phyloP scores from a whole-genome alignment of 106 monocot genomes.

The Dactylorhiza incarnata region DNA sequence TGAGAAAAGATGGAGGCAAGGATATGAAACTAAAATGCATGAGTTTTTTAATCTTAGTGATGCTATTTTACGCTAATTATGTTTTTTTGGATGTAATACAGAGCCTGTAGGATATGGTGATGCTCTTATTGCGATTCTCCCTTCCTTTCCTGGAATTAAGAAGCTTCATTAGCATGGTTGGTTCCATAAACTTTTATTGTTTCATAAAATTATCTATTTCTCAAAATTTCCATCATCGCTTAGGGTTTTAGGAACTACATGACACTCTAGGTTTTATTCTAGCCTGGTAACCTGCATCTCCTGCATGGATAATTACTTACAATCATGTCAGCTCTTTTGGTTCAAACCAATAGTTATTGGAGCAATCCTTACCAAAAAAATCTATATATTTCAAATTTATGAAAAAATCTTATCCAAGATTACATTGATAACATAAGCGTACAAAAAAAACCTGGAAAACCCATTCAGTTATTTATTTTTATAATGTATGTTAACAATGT shows the following conservation, averaged over 20 bases:
- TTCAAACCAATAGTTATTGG: too few relatives aligned
- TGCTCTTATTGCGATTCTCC: slow-evolving; percentile 63
- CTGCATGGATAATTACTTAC: background rate
- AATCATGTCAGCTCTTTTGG: too few relatives aligned
- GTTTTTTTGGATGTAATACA: slow-evolving; percentile 11
- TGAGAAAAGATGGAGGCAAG: slow-evolving; percentile 60
- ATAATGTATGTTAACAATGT: too few relatives aligned
- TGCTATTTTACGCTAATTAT: background rate
- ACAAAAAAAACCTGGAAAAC: too few relatives aligned
- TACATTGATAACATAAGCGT: too few relatives aligned
- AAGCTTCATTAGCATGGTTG: slow-evolving; percentile 38
- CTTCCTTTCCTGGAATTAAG: slow-evolving; percentile 72
- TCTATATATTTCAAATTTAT: too few relatives aligned
- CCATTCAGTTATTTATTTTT: too few relatives aligned
- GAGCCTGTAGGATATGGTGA: slow-evolving; percentile 79
- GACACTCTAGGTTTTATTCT: background rate
- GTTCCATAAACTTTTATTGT: background rate
- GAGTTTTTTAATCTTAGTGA: background rate
- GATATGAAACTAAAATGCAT: background rate
- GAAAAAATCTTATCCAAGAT: too few relatives aligned
- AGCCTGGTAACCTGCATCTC: background rate
- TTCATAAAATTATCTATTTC: background rate
- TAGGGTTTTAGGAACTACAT: background rate
- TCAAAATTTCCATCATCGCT: too few relatives aligned
- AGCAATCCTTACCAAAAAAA: too few relatives aligned